Evolutionary conservation across 106 monocot species (phyloP).

Genomic region (Platanthera zijinensis): DNA sequence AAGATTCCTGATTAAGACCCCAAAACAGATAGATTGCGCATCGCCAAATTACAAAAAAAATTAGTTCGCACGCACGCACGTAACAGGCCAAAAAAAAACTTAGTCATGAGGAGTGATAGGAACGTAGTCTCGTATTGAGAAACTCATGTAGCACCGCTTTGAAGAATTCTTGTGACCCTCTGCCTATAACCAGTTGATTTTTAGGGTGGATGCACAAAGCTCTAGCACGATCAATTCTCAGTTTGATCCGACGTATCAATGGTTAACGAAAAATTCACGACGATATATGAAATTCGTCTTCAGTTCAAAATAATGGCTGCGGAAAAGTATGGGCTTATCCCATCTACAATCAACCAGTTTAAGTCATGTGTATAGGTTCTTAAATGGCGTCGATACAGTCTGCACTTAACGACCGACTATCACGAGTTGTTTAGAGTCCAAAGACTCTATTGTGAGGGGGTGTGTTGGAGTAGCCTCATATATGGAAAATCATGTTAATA

Average conservation of each 20-base stretch:
- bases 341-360: neutral
- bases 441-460: too few species aligned
- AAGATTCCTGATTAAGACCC: neutral
- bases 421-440: too few species aligned
- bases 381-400: neutral
- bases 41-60: too few species aligned
- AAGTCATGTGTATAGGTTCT: neutral
- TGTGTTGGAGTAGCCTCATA: too few species aligned
- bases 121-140: too few species aligned
- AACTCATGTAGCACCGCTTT: too few species aligned
- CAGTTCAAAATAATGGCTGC: neutral
- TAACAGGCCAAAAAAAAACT: too few species aligned
- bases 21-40: too few species aligned
- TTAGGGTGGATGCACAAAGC: neutral
- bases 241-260: neutral
- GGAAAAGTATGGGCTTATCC: neutral
- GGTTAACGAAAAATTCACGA: neutral
- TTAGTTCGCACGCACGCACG: too few species aligned
- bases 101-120: too few species aligned
- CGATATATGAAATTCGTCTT: neutral
- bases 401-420: neutral
- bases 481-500: too few species aligned
- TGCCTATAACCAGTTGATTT: neutral
- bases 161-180: too few species aligned
- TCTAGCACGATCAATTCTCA: neutral